Evolutionary conservation across 257 asterid genomes (phyloP).

Genomic region (Solanum pimpinellifolium): DNA sequence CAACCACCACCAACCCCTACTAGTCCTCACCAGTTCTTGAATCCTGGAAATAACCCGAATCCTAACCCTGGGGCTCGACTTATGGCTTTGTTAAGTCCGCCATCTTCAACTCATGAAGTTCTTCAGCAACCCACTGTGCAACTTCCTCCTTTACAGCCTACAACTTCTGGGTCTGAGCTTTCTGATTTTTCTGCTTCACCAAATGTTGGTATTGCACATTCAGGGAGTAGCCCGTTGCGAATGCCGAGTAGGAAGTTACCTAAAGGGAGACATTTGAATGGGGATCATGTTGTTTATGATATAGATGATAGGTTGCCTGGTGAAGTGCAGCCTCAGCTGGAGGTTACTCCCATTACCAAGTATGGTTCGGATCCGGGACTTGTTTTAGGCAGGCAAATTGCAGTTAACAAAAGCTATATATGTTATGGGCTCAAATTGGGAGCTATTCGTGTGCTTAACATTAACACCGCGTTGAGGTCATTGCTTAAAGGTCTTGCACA

Average conservation of each 20-base stretch:
- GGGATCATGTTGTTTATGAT: conserved; percentile 58
- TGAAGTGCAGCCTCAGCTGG: conserved; percentile 95
- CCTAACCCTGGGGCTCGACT: conserved; percentile 53
- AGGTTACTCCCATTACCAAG: conserved; percentile 97
- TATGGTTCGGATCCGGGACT: conserved; percentile 92
- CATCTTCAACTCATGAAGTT: conserved; percentile 34
- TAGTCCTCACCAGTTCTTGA: conserved; percentile 33
- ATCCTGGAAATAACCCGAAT: conserved; percentile 10
- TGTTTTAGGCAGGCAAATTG: conserved; percentile 87
- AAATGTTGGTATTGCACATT: conserved; percentile 29
- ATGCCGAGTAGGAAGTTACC: conserved; percentile 88
- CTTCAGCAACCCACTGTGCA: conserved; percentile 22
- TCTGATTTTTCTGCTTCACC: conserved; percentile 38
- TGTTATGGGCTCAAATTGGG: conserved; percentile 92
- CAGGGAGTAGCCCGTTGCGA: conserved; percentile 44
- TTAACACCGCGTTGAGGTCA: conserved; percentile 85
- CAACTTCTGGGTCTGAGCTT: conserved; percentile 48
- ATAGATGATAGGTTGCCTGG: conserved; percentile 72
- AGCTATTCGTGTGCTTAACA: conserved; percentile 76
- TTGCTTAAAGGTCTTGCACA: conserved; percentile 82
- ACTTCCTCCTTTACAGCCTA: conserved; percentile 32
- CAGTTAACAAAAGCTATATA: conserved; percentile 83
- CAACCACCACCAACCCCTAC: conserved; percentile 51
- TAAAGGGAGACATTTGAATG: conserved; percentile 74
- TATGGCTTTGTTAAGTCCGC: conserved; percentile 83